Evolutionary conservation across 495 filamentous ascomycete species (phyloP).

Genomic region (Lasiosphaeria hispida): DNA sequence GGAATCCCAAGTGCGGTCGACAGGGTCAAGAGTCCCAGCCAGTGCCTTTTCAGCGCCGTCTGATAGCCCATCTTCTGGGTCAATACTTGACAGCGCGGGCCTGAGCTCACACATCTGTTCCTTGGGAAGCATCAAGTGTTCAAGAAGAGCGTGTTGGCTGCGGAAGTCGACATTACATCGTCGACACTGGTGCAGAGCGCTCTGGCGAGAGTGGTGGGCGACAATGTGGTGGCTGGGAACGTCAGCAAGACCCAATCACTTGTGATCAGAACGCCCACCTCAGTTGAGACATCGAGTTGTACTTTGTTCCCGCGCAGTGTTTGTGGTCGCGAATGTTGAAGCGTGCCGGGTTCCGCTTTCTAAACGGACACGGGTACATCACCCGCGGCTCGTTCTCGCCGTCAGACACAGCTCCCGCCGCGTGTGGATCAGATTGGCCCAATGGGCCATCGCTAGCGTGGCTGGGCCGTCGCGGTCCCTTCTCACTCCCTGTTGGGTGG

Average conservation of each 20-base stretch:
- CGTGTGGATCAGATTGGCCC: too few species aligned
- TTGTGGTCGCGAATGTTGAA: constrained; percentile 38
- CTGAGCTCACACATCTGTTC: constrained; percentile 28
- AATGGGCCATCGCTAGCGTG: too few species aligned
- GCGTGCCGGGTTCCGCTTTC: constrained; percentile 37
- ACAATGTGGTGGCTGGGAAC: constrained; percentile 22
- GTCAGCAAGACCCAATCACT: background rate
- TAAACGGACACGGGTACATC: constrained; percentile 33
- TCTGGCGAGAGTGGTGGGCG: constrained; percentile 10
- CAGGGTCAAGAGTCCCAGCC: background rate
- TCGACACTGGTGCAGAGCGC: constrained; percentile 18
- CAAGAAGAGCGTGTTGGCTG: constrained; percentile 4
- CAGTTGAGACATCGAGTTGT: constrained; percentile 18
- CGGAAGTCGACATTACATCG: constrained; percentile 22
- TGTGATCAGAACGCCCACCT: constrained; percentile 14
- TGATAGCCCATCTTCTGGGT: constrained; percentile 28
- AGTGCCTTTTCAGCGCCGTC: constrained; percentile 11
- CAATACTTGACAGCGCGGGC: background rate
- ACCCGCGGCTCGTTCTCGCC: background rate
- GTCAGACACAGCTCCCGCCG: too few species aligned
- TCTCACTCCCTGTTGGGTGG: too few species aligned
- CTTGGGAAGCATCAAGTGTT: constrained; percentile 24
- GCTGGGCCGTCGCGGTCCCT: too few species aligned
- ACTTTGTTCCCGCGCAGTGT: constrained; percentile 27
- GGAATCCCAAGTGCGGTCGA: constrained; percentile 20